Conservation (phyloP, 257 asterid genomes). For the Solanum habrochaites region DNA sequence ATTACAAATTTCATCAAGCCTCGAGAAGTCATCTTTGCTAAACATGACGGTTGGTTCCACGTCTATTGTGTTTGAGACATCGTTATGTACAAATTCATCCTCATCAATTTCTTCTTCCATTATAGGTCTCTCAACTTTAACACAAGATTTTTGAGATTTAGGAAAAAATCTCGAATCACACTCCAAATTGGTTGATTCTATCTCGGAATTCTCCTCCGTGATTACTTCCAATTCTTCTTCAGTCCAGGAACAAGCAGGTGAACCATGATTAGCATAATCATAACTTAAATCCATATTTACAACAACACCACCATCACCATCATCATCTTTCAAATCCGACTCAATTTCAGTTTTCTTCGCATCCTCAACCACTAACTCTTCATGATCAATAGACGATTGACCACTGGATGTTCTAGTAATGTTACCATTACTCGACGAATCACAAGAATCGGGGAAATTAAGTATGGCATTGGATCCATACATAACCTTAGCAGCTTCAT, state of each 20-base stretch:
- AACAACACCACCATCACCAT: background rate
- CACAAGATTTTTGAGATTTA: background rate
- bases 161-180: background rate
- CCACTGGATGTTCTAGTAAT: background rate
- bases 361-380: background rate
- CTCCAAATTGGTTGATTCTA: background rate
- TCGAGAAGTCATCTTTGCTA: background rate
- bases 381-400: background rate
- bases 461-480: conserved; percentile 13
- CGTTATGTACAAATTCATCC: background rate
- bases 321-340: background rate
- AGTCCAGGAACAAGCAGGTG: background rate
- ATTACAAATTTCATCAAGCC: background rate
- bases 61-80: background rate
- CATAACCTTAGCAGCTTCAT: conserved; percentile 14
- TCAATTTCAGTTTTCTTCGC: background rate
- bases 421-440: background rate
- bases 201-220: background rate
- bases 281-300: background rate
- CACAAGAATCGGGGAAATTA: conserved; percentile 5
- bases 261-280: background rate
- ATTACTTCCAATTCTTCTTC: background rate
- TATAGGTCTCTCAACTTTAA: background rate
- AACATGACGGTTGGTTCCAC: background rate
- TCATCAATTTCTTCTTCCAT: background rate